phyloP scores from a whole-genome alignment of 1,284 basidiomycete genomes.

The Microbotryum lychnidis-dioicae region DNA sequence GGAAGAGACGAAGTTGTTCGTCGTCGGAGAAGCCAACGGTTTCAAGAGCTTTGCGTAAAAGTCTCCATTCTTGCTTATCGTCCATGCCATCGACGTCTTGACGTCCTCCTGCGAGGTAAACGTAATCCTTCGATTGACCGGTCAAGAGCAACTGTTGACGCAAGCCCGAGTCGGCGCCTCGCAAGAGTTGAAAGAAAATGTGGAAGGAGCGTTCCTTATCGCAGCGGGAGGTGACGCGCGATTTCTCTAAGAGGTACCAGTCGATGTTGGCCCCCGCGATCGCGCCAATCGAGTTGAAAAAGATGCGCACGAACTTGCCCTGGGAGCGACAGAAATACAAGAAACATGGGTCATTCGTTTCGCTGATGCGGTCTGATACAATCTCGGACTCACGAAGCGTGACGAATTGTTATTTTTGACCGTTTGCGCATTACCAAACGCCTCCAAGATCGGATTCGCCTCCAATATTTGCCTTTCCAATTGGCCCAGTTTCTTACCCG shows the following conservation, averaged over 20 bases:
- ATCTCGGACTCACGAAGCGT: constrained; percentile 55
- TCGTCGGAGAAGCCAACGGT: constrained; percentile 73
- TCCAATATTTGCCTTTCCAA: constrained; percentile 95
- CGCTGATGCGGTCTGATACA: not conserved
- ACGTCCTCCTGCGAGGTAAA: constrained; percentile 82
- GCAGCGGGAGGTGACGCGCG: constrained; percentile 79
- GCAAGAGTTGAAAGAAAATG: constrained; percentile 85
- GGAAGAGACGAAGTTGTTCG: constrained; percentile 89
- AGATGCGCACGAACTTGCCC: constrained; percentile 95
- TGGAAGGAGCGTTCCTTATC: constrained; percentile 90
- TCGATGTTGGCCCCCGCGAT: constrained; percentile 98
- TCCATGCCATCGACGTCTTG: constrained; percentile 91
- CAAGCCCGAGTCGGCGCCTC: constrained; percentile 35
- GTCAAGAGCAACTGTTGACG: not conserved
- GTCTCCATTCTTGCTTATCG: constrained; percentile 78
- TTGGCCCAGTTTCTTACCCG: constrained; percentile 54
- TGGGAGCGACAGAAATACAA: constrained; percentile 4
- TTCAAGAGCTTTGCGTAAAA: constrained; percentile 68
- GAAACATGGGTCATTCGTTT: too few species aligned
- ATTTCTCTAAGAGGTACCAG: constrained; percentile 98
- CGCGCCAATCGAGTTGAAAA: constrained; percentile 84
- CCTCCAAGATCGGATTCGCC: constrained; percentile 95
- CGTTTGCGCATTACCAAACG: constrained; percentile 98
- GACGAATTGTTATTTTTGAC: constrained; percentile 98
- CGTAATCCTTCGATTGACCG: constrained; percentile 62